phyloP scores from a whole-genome alignment of 495 filamentous ascomycete genomes.

The Tuber magnatum region DNA sequence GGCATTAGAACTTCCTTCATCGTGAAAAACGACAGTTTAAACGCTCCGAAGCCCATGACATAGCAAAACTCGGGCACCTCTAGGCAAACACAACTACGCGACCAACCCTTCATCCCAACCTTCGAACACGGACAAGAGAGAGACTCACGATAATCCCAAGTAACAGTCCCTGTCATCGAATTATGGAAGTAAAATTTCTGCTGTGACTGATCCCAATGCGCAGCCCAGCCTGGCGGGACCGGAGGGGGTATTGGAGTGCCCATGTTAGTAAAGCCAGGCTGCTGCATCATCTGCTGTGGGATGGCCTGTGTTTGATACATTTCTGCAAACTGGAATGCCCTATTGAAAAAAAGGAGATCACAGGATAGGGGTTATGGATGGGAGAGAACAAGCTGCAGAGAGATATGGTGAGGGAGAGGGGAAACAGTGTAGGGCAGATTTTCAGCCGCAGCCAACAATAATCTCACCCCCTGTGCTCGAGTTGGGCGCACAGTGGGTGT shows the following conservation, averaged over 20 bases:
- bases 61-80: not conserved
- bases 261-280: not conserved
- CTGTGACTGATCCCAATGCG: constrained; percentile 32
- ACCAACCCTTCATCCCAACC: not conserved
- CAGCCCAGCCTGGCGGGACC: constrained; percentile 23
- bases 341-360: not conserved
- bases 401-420: not conserved
- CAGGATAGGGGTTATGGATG: not conserved
- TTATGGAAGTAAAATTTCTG: constrained; percentile 36
- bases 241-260: not conserved
- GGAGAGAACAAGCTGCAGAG: not conserved
- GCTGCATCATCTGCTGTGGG: not conserved
- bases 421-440: not conserved
- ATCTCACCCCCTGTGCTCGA: not conserved
- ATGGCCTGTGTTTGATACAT: not conserved
- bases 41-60: not conserved
- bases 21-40: constrained; percentile 5
- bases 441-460: not conserved
- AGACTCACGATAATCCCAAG: constrained; percentile 32
- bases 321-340: not conserved
- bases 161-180: constrained; percentile 18
- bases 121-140: not conserved
- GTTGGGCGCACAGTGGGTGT: not conserved
- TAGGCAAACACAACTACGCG: not conserved
- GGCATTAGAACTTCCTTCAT: constrained; percentile 14